A percentile compares a stretch with the other conserved stretches of the same genome.
Evolutionary conservation across 1,139 yeast species (phyloP).

Genomic region (Hyphopichia khmerensis): DNA sequence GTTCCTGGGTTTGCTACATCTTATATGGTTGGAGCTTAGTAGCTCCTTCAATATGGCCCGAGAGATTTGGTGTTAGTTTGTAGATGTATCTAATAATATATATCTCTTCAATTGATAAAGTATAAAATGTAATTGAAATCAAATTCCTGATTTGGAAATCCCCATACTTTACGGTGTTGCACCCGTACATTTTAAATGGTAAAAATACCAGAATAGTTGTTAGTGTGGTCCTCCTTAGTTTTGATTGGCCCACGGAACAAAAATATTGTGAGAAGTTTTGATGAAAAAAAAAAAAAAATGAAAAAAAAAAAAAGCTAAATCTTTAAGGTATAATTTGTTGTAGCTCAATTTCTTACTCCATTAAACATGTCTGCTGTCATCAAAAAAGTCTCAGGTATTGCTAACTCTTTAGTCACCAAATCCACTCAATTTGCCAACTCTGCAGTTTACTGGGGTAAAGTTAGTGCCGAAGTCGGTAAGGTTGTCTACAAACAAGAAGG

Average conservation of each 20-base stretch:
- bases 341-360: neutral
- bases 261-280: neutral
- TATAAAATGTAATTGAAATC: too few species aligned
- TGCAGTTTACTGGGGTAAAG: slow-evolving; percentile 86
- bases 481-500: slow-evolving; percentile 91
- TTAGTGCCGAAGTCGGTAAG: slow-evolving; percentile 82
- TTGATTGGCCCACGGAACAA: slow-evolving; percentile 1
- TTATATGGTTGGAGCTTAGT: slow-evolving; percentile 88
- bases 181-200: neutral
- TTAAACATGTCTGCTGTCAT: slow-evolving; percentile 46
- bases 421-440: slow-evolving; percentile 44
- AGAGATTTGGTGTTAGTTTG: slow-evolving; percentile 55
- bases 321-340: neutral
- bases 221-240: neutral
- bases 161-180: too few species aligned
- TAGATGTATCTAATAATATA: neutral
- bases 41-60: slow-evolving; percentile 91
- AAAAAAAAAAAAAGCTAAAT: neutral
- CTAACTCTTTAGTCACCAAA: slow-evolving; percentile 36
- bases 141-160: too few species aligned
- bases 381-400: slow-evolving; percentile 46
- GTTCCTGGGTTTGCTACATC: slow-evolving; percentile 88
- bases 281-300: neutral
- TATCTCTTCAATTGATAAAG: too few species aligned
- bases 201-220: too few species aligned